Evolutionary conservation across 1,284 basidiomycete genomes (phyloP), one percentile per base, ranked within the genome.

Genomic region (Porogramme epimiltina): DNA sequence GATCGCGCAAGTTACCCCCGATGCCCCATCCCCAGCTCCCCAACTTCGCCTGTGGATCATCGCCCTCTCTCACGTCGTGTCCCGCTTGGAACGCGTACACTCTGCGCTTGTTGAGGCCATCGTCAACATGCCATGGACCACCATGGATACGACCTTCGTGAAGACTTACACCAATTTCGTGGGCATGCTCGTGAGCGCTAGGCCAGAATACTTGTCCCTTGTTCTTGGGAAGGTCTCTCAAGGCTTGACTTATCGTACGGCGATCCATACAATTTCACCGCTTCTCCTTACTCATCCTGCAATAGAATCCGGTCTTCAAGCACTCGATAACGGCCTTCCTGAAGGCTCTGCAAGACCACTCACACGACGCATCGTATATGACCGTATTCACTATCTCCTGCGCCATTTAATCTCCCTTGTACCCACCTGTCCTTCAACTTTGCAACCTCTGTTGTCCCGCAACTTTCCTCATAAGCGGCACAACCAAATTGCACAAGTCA

Each of bases 401-500:
- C 81, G 82, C 22, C 91, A 95, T 63, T 77, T 99, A 8, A 77
- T 98, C 28, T 83, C 87, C 11, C 84, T 98, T 39, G 87, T 99
- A 23, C 97, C 95, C 11, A 97, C 94, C 0, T 76, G 97, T 1
- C 87, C 93, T 0, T 87, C 88, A 0, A 87, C 92, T 10, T 77
- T 99, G 2, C 87, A 91, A 56, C 93, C 95, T 0, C 76, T 97
- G 10, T 82, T 99, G 13, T 78, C 89, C 40, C 83, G 83, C 42
- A 78, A 91, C 63, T 96, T 98, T 65, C 97, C 97, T 9, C 92
- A 97, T 67, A 98, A 98, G 69, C 84, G 95, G 44, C 94, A 97
- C 62, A 82, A 81, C 38, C 86, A 89, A 56, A 75, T 84, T 1
- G 77, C 84, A 0, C 95, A 98, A 67, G 83, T 91, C 18, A 93